Base-by-base conservation (phyloP, 257 asterid species). In the Nicotiana undulata region DNA sequence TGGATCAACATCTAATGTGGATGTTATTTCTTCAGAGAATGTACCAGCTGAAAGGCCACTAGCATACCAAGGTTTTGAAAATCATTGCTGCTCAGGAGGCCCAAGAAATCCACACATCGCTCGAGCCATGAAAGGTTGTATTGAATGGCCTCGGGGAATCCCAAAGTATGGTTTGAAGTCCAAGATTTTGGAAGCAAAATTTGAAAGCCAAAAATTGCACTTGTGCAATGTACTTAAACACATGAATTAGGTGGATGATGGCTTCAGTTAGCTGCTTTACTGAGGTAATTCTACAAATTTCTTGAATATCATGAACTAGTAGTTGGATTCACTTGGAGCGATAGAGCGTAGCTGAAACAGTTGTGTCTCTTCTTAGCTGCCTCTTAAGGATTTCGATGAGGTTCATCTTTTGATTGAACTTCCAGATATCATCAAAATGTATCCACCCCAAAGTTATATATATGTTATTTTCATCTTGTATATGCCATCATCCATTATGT, bases 61-160 rank as follows among this genome's bases (percentile, higher is more conserved):
- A 20, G 26, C 58, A 9, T 53, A 67, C 66, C 59, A 75, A 0
- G 44, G 76, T 82, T 34, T 60, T 64, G 87, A 15, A 2, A 31
- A 81, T 37, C 79, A 75, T 26, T 82, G 86, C 78, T 60, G 80
- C 49, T 59, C 79, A 32, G 81, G 70, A 0, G 80, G 83, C 22
- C 84, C 44, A 76, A 82, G 83, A 64, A 88, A 92, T 79, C 94
- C 91, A 31, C 92, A 88, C 24, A 82, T 87, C 0, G 79, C 85
- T 67, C 89, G 90, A 83, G 91, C 89, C 13, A 88, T 90, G 93
- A 86, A 85, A 86, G 93, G 92, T 20, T 87, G 86, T 58, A 84
- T 84, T 9, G 91, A 87, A 86, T 88, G 94, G 93, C 92, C 93
- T n/a, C 80, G 85, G 22, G 87, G 82, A 72, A 80, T 64, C 52